Evolutionary conservation across 31 red algal genomes (phyloP).

Genomic region (Endocladia muricata): DNA sequence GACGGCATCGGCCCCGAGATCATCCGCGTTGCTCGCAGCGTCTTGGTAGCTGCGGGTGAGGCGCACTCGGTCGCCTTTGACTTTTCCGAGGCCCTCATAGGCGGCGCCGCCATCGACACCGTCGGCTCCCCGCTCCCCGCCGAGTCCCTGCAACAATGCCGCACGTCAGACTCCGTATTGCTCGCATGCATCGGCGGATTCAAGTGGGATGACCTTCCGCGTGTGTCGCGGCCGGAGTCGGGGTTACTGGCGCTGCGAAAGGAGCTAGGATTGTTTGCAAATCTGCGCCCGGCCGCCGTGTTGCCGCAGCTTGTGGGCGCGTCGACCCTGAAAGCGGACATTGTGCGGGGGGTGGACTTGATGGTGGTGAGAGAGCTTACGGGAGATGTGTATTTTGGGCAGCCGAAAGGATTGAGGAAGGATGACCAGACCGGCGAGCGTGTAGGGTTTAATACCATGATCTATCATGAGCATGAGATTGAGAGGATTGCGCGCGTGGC

Average conservation of each 20-base stretch:
- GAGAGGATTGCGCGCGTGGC: constrained; percentile 81
- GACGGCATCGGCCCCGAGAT: constrained; percentile 97
- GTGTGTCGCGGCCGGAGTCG: constrained; percentile 76
- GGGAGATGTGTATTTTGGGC: constrained; percentile 96
- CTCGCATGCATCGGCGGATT: constrained; percentile 91
- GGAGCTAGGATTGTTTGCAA: constrained; percentile 85
- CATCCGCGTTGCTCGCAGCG: constrained; percentile 59
- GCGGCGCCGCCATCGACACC: constrained; percentile 85
- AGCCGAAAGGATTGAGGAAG: constrained; percentile 75
- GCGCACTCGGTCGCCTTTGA: constrained; percentile 46
- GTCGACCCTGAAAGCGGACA: constrained; percentile 71
- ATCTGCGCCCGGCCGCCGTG: constrained; percentile 83
- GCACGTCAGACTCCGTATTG: constrained; percentile 61
- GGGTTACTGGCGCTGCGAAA: constrained; percentile 84
- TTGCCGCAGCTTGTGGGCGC: constrained; percentile 79
- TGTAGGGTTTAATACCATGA: constrained; percentile 91
- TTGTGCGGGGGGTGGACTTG: constrained; percentile 81
- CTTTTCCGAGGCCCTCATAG: constrained; percentile 63
- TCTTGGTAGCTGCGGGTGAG: constrained; percentile 46
- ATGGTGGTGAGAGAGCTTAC: constrained; percentile 97
- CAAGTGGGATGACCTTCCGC: constrained; percentile 85
- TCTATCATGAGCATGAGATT: constrained; percentile 89
- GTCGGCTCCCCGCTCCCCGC: constrained; percentile 76
- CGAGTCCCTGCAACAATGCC: constrained; percentile 54
- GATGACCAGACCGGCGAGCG: constrained; percentile 50